Base-by-base conservation (phyloP, 1,139 yeast genomes). In the Dujonia santamariae region DNA sequence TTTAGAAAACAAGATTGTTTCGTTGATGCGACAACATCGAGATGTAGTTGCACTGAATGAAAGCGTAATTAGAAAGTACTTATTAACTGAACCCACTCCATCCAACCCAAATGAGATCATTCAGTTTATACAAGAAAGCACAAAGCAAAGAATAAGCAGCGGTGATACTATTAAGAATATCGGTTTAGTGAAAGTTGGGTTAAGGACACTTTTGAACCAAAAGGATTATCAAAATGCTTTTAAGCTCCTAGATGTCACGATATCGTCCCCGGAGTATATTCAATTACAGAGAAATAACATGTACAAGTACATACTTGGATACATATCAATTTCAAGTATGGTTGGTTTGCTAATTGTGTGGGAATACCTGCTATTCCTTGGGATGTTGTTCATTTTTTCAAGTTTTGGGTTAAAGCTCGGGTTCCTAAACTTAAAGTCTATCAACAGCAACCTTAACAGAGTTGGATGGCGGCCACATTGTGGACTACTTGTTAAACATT, bases 391-490 rank as follows among this genome's bases (percentile, higher is more conserved):
- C 33, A 5, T 26, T 8, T 23, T 19, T 6, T 4, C 19, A 6
- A 19, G 20, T 15, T 9, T 19, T 5, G 25, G 23, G 7, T 15
- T 33, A 28, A 16, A 23, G 13, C n/a, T 9, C 15, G 26, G 28
- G 16, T 40, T 39, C 35, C 23, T 43, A 37, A 34, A 44, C 14
- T 23, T 55, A 4, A 41, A 39, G 7, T 41, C 44, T 3, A 43
- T 57, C 4, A 37, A 43, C 5, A n/a, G n/a, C n/a, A 39, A 43
- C 9, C 34, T 63, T 3, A 61, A 60, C 1, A 42, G 72, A 24
- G 45, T 67, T 4, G 46, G 58, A 21, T 67, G 72, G 69, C 41
- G 74, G 26, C 53, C 52, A 3, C 59, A 66, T 37, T 56, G 50
- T 16, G 44, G 52, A 1, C 13, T 50, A 3, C 21, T 45, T 12